These are phyloP conservation scores for Rusavskia elegans DNA, from an alignment of 495 filamentous ascomycete genomes.

Conservation along the genomic window DNA sequence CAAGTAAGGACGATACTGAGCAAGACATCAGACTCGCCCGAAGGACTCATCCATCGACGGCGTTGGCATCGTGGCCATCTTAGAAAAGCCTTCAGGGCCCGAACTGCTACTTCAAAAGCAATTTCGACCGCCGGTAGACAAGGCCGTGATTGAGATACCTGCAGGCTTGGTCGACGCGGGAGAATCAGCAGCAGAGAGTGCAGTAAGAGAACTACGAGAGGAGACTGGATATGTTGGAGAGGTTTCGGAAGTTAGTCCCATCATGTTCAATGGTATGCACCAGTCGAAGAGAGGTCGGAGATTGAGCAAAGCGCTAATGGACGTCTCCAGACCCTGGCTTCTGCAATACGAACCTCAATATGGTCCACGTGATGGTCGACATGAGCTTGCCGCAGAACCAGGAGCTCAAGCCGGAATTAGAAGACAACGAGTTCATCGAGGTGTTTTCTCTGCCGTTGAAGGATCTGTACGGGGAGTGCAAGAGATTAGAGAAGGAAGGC, in stretches of 20 bases:
- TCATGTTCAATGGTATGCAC: conserved; percentile 70
- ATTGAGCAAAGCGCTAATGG: no score
- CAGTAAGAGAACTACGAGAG: conserved; percentile 79
- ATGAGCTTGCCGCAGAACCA: conserved; percentile 54
- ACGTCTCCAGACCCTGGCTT: conserved; percentile 48
- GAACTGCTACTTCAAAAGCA: conserved; percentile 78
- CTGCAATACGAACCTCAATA: conserved; percentile 74
- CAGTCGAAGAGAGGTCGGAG: not conserved
- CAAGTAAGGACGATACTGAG: not conserved
- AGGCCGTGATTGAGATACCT: conserved; percentile 66
- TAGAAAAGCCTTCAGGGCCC: conserved; percentile 54
- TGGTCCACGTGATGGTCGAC: conserved; percentile 72
- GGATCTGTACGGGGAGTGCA: conserved; percentile 50
- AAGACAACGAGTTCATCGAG: conserved; percentile 86
- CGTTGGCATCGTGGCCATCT: conserved; percentile 77
- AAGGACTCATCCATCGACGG: conserved; percentile 60
- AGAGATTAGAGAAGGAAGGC: conserved; percentile 52
- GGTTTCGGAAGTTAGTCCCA: conserved; percentile 45
- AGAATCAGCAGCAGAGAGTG: conserved; percentile 64
- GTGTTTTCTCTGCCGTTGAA: conserved; percentile 56
- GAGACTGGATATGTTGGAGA: conserved; percentile 83
- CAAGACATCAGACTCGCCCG: conserved; percentile 39
- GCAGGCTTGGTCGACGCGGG: conserved; percentile 74
- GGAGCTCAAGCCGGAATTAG: conserved; percentile 54
- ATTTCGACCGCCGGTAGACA: conserved; percentile 69